phyloP scores from a whole-genome alignment of 768 basidiomycete genomes.

The Lactifluus subvellereus region DNA sequence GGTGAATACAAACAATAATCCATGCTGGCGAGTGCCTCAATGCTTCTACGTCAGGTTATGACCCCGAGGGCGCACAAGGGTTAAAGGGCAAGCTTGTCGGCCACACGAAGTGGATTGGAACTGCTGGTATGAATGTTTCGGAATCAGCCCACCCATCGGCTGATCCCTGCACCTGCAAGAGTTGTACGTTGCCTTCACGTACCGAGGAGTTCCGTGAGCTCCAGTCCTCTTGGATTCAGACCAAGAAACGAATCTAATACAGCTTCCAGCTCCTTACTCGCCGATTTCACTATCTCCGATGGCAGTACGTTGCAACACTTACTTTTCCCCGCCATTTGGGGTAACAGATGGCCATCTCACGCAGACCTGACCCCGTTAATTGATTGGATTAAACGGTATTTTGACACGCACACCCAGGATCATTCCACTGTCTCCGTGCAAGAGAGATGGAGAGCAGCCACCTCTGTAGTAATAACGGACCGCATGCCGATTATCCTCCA shows the following conservation, averaged over 20 bases:
- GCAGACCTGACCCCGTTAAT: slow-evolving; percentile 46
- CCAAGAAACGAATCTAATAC: slow-evolving; percentile 2
- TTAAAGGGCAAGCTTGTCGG: slow-evolving; percentile 48
- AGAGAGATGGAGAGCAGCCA: slow-evolving; percentile 46
- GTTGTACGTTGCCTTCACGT: slow-evolving; percentile 72
- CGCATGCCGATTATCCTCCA: slow-evolving; percentile 82
- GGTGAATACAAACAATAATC: slow-evolving; percentile 38
- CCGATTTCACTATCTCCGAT: slow-evolving; percentile 55
- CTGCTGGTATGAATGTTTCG: slow-evolving; percentile 47
- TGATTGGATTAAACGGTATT: slow-evolving; percentile 76
- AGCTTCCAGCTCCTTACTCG: slow-evolving; percentile 45
- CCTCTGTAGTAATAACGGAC: slow-evolving; percentile 50
- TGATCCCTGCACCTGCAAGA: slow-evolving; percentile 39
- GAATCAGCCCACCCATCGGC: neutral
- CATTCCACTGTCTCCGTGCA: slow-evolving; percentile 36
- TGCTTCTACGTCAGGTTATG: slow-evolving; percentile 48
- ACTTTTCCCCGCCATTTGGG: neutral
- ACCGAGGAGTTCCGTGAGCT: slow-evolving; percentile 74
- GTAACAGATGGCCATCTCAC: neutral
- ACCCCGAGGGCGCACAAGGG: slow-evolving; percentile 58
- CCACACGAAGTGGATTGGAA: slow-evolving; percentile 75
- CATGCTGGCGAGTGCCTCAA: neutral
- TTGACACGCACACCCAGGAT: slow-evolving; percentile 35
- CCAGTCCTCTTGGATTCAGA: neutral
- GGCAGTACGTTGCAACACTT: slow-evolving; percentile 36